Conservation (phyloP, 164 flowering plant genomes). For the Vitis rotundifolia region DNA sequence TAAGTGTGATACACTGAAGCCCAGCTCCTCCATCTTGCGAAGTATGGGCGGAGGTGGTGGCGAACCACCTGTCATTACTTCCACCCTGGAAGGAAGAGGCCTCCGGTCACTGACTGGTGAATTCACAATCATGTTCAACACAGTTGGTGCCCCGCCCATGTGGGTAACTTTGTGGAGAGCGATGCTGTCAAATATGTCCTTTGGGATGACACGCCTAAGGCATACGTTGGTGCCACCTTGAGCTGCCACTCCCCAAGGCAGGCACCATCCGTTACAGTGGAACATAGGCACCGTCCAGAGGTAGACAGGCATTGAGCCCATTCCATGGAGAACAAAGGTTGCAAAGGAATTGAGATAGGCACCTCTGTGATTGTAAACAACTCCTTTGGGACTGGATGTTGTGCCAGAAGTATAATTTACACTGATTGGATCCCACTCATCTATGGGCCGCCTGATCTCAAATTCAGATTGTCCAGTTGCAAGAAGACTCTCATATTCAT, state of each 20-base stretch:
- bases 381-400: conserved; percentile 54
- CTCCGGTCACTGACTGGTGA: conserved; percentile 16
- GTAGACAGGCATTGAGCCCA: conserved; percentile 32
- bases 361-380: conserved; percentile 50
- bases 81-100: conserved; percentile 38
- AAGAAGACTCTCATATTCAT: conserved; percentile 28
- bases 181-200: conserved; percentile 30
- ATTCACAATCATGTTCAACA: conserved; percentile 37
- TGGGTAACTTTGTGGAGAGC: conserved; percentile 42
- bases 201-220: conserved; percentile 29
- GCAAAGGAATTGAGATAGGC: conserved; percentile 52
- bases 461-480: conserved; percentile 24
- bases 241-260: conserved; percentile 56
- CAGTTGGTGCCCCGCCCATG: conserved; percentile 43
- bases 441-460: conserved; percentile 18
- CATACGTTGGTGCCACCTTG: conserved; percentile 56
- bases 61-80: conserved; percentile 54
- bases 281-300: conserved; percentile 66
- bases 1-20: conserved; percentile 41
- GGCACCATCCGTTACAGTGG: conserved; percentile 65
- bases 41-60: conserved; percentile 38
- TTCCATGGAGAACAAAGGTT: conserved; percentile 18
- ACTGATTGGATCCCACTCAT: conserved; percentile 47
- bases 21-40: conserved; percentile 42
- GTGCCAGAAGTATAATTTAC: conserved; percentile 59